Conservation (phyloP, 2,329 filamentous ascomycete species). For the Colletotrichum melonis region DNA sequence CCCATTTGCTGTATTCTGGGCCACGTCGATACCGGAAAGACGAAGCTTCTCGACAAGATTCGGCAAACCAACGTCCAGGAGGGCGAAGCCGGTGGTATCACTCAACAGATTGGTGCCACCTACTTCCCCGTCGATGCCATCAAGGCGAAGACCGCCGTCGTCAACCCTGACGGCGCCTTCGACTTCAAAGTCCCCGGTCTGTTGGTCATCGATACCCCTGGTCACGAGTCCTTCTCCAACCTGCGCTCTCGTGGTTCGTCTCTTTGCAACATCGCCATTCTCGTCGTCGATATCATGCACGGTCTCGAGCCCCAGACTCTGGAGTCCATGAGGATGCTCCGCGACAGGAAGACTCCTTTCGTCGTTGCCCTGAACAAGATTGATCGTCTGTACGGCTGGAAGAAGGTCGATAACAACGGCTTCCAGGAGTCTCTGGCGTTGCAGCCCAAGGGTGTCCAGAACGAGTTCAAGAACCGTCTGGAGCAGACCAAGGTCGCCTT, state of each 20-base stretch:
- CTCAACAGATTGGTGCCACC: slow-evolving; percentile 98
- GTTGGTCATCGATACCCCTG: slow-evolving; percentile 96
- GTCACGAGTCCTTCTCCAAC: slow-evolving; percentile 99
- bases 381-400: slow-evolving; percentile 99
- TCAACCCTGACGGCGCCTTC: slow-evolving; percentile 90
- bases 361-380: slow-evolving; percentile 99
- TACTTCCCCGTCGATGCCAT: slow-evolving; percentile 98
- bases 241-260: slow-evolving; percentile 96
- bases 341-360: slow-evolving; percentile 95
- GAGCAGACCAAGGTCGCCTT: slow-evolving; percentile 94
- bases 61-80: slow-evolving; percentile 99
- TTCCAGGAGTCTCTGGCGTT: slow-evolving; percentile 92
- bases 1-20: slow-evolving; percentile 99
- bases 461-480: slow-evolving; percentile 92
- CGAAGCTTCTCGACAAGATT: slow-evolving; percentile 98
- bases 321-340: slow-evolving; percentile 94
- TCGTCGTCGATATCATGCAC: slow-evolving; percentile 99
- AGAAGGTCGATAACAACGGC: slow-evolving; percentile 98
- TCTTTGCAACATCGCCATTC: slow-evolving; percentile 98
- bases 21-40: slow-evolving; percentile 99
- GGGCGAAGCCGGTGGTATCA: slow-evolving; percentile 99
- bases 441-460: slow-evolving; percentile 93
- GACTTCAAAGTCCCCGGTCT: slow-evolving; percentile 98
- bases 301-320: slow-evolving; percentile 96
- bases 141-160: slow-evolving; percentile 89